Percentiles rank a stretch among this genome's conserved stretches.
These are phyloP conservation scores for Amanita pallidorosea DNA, from an alignment of 768 basidiomycete species.

Conservation along the genomic window DNA sequence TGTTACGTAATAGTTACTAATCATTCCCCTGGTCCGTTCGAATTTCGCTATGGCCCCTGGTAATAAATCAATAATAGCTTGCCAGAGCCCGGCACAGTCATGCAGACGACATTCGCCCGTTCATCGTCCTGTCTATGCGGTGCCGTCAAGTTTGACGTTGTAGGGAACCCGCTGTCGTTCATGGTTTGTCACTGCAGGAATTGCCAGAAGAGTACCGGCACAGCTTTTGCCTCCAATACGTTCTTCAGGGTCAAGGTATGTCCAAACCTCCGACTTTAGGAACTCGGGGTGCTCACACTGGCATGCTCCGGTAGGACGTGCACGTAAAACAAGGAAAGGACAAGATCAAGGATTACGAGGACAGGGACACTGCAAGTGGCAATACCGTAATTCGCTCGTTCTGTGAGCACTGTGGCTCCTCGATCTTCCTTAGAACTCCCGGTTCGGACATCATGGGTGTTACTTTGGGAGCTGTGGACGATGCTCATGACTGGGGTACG, in stretches of 20 bases:
- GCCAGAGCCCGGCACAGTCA: neutral
- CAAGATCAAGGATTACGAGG: constrained; percentile 13
- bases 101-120: neutral
- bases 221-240: constrained; percentile 21
- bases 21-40: too few species aligned
- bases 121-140: constrained; percentile 19
- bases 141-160: constrained; percentile 14
- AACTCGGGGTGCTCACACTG: neutral
- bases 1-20: too few species aligned
- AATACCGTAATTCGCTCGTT: constrained; percentile 17
- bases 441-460: constrained; percentile 13
- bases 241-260: constrained; percentile 19
- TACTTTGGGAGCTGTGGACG: constrained; percentile 15
- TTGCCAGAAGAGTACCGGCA: constrained; percentile 21
- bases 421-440: constrained; percentile 14
- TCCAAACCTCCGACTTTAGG: neutral
- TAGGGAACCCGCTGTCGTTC: constrained; percentile 20
- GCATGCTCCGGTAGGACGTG: constrained; percentile 10
- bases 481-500: constrained; percentile 14
- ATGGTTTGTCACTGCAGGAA: constrained; percentile 22
- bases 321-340: constrained; percentile 15
- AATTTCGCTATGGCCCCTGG: too few species aligned
- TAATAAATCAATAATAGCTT: neutral
- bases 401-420: constrained; percentile 20
- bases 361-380: constrained; percentile 17